Conservation (phyloP, 139 green algal genomes). For the Chloropicon primus region DNA sequence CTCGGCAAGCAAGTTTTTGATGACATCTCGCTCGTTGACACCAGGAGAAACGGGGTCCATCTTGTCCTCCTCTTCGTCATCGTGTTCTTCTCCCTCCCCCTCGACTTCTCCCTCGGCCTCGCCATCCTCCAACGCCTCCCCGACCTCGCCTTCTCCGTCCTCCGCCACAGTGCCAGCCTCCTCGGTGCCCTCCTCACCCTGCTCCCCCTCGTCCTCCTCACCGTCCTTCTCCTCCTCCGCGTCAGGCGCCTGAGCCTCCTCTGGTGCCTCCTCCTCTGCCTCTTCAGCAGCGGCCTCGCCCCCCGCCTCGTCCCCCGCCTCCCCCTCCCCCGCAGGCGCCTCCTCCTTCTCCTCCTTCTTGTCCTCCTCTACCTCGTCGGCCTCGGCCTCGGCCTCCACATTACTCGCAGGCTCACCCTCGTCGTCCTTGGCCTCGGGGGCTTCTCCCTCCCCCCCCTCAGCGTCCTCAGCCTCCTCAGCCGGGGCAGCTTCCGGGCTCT, state of each 20-base stretch:
- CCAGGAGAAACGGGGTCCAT: not conserved
- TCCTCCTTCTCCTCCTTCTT: not conserved
- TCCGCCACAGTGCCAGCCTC: not conserved
- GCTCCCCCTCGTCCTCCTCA: not conserved
- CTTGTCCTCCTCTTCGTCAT: not conserved
- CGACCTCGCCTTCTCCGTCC: not conserved
- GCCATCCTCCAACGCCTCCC: not conserved
- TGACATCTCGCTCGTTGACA: not conserved
- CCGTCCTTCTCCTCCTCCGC: not conserved
- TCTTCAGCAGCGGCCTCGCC: not conserved
- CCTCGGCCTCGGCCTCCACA: not conserved
- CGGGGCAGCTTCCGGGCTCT: too few relatives aligned
- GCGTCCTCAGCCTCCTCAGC: too few relatives aligned
- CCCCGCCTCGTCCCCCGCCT: not conserved
- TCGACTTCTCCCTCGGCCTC: not conserved
- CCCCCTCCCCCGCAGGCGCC: not conserved
- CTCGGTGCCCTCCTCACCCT: not conserved
- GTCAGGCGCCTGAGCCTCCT: not conserved
- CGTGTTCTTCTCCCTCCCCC: not conserved
- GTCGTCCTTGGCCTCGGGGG: too few relatives aligned
- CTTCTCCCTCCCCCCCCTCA: too few relatives aligned
- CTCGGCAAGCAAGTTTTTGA: conserved; percentile 1
- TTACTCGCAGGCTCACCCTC: too few relatives aligned
- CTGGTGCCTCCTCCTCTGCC: not conserved
- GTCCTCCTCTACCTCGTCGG: not conserved